A percentile compares a stretch with the other conserved stretches of the same genome.
Evolutionary conservation across 2,329 filamentous ascomycete genomes (phyloP).

Genomic region (Teratosphaeriaceae sp.): DNA sequence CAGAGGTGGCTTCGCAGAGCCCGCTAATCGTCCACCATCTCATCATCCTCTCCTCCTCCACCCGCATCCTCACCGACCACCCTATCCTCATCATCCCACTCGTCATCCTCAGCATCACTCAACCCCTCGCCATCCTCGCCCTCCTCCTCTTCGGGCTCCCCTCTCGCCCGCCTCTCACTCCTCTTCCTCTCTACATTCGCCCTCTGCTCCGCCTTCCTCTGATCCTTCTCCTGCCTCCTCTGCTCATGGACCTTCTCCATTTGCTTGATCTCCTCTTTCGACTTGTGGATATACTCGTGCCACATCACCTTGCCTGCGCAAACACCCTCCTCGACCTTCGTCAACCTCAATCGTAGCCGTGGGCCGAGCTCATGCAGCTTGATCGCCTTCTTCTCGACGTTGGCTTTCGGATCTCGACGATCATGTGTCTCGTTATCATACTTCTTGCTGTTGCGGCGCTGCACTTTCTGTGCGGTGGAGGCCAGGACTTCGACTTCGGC

Average conservation of each 20-base stretch:
- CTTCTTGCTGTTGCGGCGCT: conserved; percentile 47
- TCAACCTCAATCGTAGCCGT: conserved; percentile 78
- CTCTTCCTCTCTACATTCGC: conserved; percentile 87
- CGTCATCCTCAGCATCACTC: conserved; percentile 48
- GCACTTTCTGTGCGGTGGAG: conserved; percentile 54
- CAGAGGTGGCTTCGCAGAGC: too few species aligned
- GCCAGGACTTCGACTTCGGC: conserved; percentile 82
- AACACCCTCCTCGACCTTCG: conserved; percentile 92
- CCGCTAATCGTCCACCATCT: not conserved
- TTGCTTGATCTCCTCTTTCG: conserved; percentile 65
- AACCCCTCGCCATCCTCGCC: conserved; percentile 36
- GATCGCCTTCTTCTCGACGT: conserved; percentile 77
- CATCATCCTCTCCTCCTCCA: conserved; percentile 6
- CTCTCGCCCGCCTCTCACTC: conserved; percentile 48
- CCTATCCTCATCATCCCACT: conserved; percentile 39
- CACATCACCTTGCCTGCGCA: conserved; percentile 91
- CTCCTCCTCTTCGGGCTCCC: conserved; percentile 34
- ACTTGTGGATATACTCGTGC: conserved; percentile 92
- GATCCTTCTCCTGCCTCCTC: conserved; percentile 72
- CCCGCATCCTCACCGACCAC: conserved; percentile 4
- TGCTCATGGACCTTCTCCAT: conserved; percentile 79
- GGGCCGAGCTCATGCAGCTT: conserved; percentile 91
- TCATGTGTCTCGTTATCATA: conserved; percentile 11
- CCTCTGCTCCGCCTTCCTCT: conserved; percentile 72
- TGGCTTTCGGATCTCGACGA: conserved; percentile 35